phyloP scores from a whole-genome alignment of 805 yeast genomes.

The Pichia sporocuriosa region DNA sequence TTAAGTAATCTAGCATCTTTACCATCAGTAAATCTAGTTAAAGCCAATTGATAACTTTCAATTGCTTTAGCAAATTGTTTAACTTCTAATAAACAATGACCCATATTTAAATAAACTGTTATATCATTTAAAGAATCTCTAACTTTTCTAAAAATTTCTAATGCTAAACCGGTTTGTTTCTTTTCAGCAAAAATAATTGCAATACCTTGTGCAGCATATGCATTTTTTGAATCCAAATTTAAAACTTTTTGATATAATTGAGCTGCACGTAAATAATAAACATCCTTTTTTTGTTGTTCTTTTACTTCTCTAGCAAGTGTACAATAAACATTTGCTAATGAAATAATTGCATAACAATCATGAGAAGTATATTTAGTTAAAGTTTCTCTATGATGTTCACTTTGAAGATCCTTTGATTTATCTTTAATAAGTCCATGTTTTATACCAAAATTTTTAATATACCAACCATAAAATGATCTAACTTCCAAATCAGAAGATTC shows the following conservation, averaged over 20 bases:
- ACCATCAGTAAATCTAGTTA: constrained; percentile 54
- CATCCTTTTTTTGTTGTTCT: constrained; percentile 52
- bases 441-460: constrained; percentile 53
- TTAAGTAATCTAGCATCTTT: constrained; percentile 62
- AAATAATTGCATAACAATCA: constrained; percentile 82
- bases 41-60: constrained; percentile 80
- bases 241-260: constrained; percentile 87
- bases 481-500: constrained; percentile 66
- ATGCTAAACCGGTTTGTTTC: constrained; percentile 64
- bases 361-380: constrained; percentile 76
- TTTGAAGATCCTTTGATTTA: constrained; percentile 53
- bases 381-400: constrained; percentile 78
- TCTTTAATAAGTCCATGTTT: constrained; percentile 40
- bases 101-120: constrained; percentile 76
- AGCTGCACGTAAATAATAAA: constrained; percentile 81
- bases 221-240: constrained; percentile 74
- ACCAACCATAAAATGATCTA: constrained; percentile 92
- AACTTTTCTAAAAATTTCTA: constrained; percentile 80
- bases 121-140: constrained; percentile 85
- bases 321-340: constrained; percentile 84
- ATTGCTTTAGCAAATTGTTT: constrained; percentile 80
- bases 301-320: constrained; percentile 73
- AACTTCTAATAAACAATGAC: constrained; percentile 79
- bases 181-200: constrained; percentile 90
- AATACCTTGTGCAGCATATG: constrained; percentile 96